Conservation (phyloP, 306 rosid genomes). For the Gleditsia sinensis region DNA sequence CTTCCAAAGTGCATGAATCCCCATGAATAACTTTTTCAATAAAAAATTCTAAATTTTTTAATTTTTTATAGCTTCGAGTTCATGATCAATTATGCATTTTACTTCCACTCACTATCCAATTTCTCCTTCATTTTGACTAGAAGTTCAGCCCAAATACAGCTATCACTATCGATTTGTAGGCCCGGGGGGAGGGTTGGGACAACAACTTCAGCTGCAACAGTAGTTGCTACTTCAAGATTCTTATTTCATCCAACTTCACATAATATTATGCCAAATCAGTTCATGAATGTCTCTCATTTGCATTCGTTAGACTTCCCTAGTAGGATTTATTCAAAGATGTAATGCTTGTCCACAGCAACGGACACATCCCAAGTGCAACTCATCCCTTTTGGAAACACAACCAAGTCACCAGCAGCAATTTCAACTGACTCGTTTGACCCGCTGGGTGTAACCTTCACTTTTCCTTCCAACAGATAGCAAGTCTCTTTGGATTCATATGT, state of each 20-base stretch:
- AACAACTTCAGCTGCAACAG: not conserved
- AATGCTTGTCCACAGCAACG: conserved; percentile 85
- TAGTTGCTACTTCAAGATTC: conserved; percentile 5
- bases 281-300: not conserved
- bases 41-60: no score
- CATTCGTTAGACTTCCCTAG: not conserved
- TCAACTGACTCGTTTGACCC: conserved; percentile 81
- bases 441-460: conserved; percentile 80
- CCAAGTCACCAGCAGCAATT: conserved; percentile 94
- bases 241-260: conserved; percentile 5
- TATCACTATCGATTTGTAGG: no score
- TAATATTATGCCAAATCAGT: not conserved
- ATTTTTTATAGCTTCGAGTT: no score
- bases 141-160: no score
- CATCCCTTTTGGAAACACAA: conserved; percentile 93
- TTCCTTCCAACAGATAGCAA: conserved; percentile 79
- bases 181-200: no score
- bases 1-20: no score
- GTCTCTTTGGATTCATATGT: conserved; percentile 81
- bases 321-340: conserved; percentile 50
- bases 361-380: conserved; percentile 97
- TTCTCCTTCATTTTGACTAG: no score
- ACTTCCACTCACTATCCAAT: no score
- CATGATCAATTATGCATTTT: no score
- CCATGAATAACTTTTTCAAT: no score